These are phyloP conservation scores for Russula earlei DNA, from an alignment of 768 basidiomycete species.

Conservation along the genomic window DNA sequence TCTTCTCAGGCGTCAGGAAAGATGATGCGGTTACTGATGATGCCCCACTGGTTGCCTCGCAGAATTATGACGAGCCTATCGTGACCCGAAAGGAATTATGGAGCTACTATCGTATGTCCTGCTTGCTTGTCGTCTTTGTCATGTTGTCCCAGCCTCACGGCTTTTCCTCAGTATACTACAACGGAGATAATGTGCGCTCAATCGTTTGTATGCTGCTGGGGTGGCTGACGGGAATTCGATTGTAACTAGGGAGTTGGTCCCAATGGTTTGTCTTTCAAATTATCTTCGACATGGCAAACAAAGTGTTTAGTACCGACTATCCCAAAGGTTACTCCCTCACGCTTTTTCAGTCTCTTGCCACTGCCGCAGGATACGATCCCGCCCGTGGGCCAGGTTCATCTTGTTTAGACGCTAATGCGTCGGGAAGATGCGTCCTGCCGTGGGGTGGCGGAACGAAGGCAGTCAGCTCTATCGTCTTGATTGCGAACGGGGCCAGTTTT, in stretches of 20 bases:
- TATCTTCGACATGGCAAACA: too few species aligned
- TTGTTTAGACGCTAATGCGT: conserved; percentile 45
- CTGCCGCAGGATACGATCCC: conserved; percentile 67
- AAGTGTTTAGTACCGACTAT: neutral
- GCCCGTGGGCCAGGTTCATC: conserved; percentile 58
- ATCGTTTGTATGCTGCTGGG: neutral
- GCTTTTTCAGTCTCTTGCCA: conserved; percentile 62
- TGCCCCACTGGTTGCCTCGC: neutral
- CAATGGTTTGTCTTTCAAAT: conserved; percentile 25
- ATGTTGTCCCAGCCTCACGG: neutral
- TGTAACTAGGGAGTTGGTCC: conserved; percentile 55
- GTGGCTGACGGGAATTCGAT: neutral
- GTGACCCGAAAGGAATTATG: conserved; percentile 69
- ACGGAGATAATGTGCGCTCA: conserved; percentile 63
- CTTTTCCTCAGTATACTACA: conserved; percentile 55
- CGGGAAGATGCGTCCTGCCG: conserved; percentile 69
- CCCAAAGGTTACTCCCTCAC: conserved; percentile 51
- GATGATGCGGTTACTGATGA: neutral
- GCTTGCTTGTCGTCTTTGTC: neutral
- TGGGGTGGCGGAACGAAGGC: conserved; percentile 68
- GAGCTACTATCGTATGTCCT: conserved; percentile 68
- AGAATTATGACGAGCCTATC: conserved; percentile 43
- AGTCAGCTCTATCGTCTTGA: conserved; percentile 65
- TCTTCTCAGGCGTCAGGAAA: neutral
- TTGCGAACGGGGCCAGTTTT: conserved; percentile 70